A percentile compares a stretch with the other conserved stretches of the same genome.
phyloP scores from a whole-genome alignment of 169 alveolate genomes.

The Eimeria tenella region DNA sequence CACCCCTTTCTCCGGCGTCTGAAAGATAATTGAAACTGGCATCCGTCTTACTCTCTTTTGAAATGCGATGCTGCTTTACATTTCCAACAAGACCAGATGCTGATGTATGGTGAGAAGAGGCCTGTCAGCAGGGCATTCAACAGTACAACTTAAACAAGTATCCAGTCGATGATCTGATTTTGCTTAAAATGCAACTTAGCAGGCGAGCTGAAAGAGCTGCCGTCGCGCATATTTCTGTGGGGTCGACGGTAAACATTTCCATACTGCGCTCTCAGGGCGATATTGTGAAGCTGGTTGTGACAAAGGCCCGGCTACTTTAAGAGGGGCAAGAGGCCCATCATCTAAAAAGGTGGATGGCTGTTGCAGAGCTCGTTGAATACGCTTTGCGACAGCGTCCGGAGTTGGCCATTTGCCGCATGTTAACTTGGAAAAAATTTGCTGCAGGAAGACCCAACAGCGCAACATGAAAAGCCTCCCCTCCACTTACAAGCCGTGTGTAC shows the following conservation, averaged over 20 bases:
- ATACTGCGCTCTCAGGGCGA: slow-evolving; percentile 1
- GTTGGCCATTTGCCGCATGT: slow-evolving; percentile 74
- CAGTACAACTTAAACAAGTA: background rate
- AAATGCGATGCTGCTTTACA: background rate
- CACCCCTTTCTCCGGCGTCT: background rate
- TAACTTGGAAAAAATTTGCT: slow-evolving; percentile 73
- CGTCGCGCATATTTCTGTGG: background rate
- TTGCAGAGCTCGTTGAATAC: slow-evolving; percentile 55
- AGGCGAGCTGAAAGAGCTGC: background rate
- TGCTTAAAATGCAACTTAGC: background rate
- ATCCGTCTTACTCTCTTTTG: background rate
- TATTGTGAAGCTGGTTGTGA: background rate
- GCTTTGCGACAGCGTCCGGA: slow-evolving; percentile 53
- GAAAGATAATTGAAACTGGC: background rate
- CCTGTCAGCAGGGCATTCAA: background rate
- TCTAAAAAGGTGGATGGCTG: slow-evolving; percentile 45
- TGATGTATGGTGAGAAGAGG: slow-evolving; percentile 9
- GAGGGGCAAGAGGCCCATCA: slow-evolving; percentile 58
- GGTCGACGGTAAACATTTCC: background rate
- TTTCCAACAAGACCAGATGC: background rate
- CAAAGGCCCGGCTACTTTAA: background rate
- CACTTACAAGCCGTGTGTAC: background rate
- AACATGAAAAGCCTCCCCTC: background rate
- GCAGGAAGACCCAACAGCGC: background rate
- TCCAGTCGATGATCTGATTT: background rate